Conservation (phyloP, 768 basidiomycete species). For the Phaeotremella fagi region DNA sequence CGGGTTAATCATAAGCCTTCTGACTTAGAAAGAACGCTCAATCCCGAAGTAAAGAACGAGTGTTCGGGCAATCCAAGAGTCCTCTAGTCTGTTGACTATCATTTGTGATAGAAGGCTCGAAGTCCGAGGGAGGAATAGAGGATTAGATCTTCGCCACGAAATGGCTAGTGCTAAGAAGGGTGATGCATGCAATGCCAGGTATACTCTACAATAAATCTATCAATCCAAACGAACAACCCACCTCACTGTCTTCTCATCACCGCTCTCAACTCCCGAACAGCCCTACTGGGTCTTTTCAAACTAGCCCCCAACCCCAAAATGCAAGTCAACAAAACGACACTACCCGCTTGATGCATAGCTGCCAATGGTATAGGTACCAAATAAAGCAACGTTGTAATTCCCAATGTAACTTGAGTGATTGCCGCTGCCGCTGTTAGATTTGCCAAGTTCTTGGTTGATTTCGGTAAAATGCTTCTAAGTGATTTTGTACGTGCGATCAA, state of each 20-base stretch:
- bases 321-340: conserved; percentile 76
- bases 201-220: background rate
- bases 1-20: too few relatives aligned
- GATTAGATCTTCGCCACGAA: too few relatives aligned
- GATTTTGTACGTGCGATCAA: conserved; percentile 51
- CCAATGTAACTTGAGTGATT: conserved; percentile 66
- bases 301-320: conserved; percentile 71
- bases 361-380: conserved; percentile 89
- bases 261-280: conserved; percentile 54
- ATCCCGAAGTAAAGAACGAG: too few relatives aligned
- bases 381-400: conserved; percentile 78
- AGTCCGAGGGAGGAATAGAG: too few relatives aligned
- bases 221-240: background rate
- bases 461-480: conserved; percentile 57
- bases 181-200: background rate
- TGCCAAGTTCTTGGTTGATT: conserved; percentile 63
- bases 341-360: conserved; percentile 91
- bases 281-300: conserved; percentile 64
- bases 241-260: background rate
- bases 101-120: too few relatives aligned
- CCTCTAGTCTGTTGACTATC: too few relatives aligned
- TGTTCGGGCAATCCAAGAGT: too few relatives aligned
- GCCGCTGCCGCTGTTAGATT: conserved; percentile 53
- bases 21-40: too few relatives aligned
- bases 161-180: background rate